Percentiles rank a stretch among this genome's conserved stretches.
phyloP scores from a whole-genome alignment of 73 alveolate genomes.

The Tetrahymena elliotti region DNA sequence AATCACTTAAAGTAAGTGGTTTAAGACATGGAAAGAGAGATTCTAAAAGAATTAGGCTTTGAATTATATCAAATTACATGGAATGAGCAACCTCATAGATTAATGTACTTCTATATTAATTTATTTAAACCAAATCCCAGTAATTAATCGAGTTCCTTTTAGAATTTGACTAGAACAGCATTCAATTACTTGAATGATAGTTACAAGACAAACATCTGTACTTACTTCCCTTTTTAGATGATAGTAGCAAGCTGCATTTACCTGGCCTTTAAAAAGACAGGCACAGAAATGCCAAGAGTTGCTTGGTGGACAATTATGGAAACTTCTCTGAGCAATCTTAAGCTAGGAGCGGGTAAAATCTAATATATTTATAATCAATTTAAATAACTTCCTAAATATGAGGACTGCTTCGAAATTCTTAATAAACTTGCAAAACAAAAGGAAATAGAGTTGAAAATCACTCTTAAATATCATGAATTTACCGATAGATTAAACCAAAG shows the following conservation, averaged over 20 bases:
- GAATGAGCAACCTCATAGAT: constrained; percentile 1
- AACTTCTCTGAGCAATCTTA: neutral
- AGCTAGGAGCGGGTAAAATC: constrained; percentile 1
- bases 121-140: neutral
- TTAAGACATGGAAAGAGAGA: neutral
- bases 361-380: neutral
- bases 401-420: neutral
- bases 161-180: neutral
- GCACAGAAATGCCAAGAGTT: neutral
- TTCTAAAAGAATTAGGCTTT: neutral
- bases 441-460: neutral
- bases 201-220: neutral
- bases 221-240: neutral
- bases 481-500: neutral
- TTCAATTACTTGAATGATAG: neutral
- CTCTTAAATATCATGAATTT: neutral
- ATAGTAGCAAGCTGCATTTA: neutral
- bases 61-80: neutral
- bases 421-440: neutral
- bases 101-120: neutral
- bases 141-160: neutral
- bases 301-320: constrained; percentile 3
- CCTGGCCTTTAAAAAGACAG: neutral
- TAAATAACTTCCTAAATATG: neutral
- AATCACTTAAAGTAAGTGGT: neutral